These are phyloP conservation scores for Acacia acuminata DNA, from an alignment of 306 rosid genomes.

Conservation along the genomic window DNA sequence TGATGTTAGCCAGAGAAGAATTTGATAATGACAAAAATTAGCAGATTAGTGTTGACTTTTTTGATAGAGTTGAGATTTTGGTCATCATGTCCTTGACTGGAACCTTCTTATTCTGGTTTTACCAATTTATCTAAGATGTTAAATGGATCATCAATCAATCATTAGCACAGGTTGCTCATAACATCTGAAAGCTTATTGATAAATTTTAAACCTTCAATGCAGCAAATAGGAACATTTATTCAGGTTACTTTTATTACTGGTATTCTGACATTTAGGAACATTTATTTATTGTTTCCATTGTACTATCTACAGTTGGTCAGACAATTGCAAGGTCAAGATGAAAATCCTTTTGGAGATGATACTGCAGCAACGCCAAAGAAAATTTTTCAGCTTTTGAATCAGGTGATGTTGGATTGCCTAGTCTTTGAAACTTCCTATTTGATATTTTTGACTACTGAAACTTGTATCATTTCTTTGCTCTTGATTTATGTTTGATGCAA, in stretches of 20 bases:
- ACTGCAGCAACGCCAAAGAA: conserved; percentile 79
- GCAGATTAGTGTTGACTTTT: not conserved
- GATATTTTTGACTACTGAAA: conserved; percentile 9
- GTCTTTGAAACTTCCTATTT: not conserved
- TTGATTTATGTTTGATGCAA: conserved; percentile 1
- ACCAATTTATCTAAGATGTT: not conserved
- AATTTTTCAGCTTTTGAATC: conserved; percentile 90
- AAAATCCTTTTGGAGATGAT: conserved; percentile 93
- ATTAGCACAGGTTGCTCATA: conserved; percentile 41
- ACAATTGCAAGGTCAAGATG: conserved; percentile 92
- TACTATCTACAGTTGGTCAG: conserved; percentile 74
- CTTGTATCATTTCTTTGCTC: conserved; percentile 6
- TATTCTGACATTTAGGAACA: conserved; percentile 6
- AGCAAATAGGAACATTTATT: conserved; percentile 23
- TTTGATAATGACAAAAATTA: not conserved
- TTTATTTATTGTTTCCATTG: conserved; percentile 33
- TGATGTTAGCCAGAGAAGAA: not conserved
- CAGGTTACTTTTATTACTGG: not conserved
- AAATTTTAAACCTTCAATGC: not conserved
- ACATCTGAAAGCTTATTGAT: conserved; percentile 46
- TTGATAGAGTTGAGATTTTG: not conserved
- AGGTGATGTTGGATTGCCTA: conserved; percentile 45
- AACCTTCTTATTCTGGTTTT: not conserved
- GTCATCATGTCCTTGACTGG: not conserved
- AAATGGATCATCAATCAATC: not conserved